phyloP scores from a whole-genome alignment of 2,329 filamentous ascomycete genomes.

The Raffaelea ambrosiae region DNA sequence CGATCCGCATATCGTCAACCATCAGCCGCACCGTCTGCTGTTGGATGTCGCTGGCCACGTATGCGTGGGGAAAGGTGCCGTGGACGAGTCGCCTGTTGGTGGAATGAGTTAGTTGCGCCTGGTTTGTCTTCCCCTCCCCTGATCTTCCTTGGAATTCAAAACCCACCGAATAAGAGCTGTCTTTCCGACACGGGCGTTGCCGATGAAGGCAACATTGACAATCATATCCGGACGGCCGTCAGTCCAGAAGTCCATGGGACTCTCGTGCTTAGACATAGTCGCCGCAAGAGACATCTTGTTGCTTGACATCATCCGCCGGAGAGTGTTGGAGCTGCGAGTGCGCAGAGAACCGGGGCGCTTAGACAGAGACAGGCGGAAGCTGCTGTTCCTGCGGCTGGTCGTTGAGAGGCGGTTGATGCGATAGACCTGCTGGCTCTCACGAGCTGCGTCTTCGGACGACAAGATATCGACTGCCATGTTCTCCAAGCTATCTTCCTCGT shows the following conservation, averaged over 20 bases:
- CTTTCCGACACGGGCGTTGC: conserved; percentile 14
- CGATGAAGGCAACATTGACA: conserved; percentile 14
- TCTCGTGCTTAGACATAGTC: background rate
- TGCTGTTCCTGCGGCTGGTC: background rate
- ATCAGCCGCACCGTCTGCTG: conserved; percentile 8
- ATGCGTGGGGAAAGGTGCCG: conserved; percentile 9
- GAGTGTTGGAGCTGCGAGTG: background rate
- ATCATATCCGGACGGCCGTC: conserved; percentile 12
- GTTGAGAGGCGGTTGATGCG: conserved; percentile 1
- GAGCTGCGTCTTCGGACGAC: conserved; percentile 8
- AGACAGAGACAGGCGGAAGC: conserved; percentile 5
- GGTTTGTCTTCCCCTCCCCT: no score
- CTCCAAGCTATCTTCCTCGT: background rate
- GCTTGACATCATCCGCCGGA: conserved; percentile 10
- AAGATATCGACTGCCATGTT: background rate
- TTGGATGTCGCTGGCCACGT: conserved; percentile 9
- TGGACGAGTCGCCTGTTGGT: conserved; percentile 8
- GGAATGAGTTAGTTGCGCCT: background rate
- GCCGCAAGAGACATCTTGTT: background rate
- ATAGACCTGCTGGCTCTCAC: conserved; percentile 9
- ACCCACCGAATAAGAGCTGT: conserved; percentile 13
- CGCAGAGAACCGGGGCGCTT: conserved; percentile 5
- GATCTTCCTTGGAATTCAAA: background rate
- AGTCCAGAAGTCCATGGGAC: conserved; percentile 3
- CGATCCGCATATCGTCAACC: conserved; percentile 8